Evolutionary conservation across 257 asterid genomes (phyloP).

Genomic region (Haberlea rhodopensis): DNA sequence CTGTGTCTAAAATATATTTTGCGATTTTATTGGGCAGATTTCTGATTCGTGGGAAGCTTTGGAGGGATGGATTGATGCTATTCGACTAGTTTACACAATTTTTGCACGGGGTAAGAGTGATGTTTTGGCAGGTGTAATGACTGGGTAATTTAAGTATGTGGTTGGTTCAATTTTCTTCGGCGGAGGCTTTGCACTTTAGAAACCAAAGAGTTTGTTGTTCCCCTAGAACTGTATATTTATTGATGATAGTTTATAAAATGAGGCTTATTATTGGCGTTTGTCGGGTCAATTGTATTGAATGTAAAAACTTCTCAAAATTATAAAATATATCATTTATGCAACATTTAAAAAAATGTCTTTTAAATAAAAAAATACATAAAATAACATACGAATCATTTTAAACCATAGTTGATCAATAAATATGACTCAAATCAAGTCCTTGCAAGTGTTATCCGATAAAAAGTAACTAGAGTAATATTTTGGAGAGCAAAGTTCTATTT

Average conservation of each 20-base stretch:
- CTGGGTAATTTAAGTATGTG: slow-evolving; percentile 47
- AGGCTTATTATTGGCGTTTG: slow-evolving; percentile 25
- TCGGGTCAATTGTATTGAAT: background rate
- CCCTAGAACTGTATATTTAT: slow-evolving; percentile 51
- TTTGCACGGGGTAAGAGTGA: slow-evolving; percentile 91
- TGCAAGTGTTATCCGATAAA: too few species aligned
- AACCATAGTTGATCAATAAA: too few species aligned
- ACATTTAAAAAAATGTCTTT: too few species aligned
- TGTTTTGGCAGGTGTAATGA: slow-evolving; percentile 91
- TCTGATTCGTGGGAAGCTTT: slow-evolving; percentile 98
- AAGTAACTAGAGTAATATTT: too few species aligned
- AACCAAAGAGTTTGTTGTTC: slow-evolving; percentile 28
- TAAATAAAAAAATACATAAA: too few species aligned
- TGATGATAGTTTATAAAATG: slow-evolving; percentile 32
- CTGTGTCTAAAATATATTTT: background rate
- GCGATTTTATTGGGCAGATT: slow-evolving; percentile 43
- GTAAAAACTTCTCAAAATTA: background rate
- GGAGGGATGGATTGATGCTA: slow-evolving; percentile 98
- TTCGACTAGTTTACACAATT: slow-evolving; percentile 89
- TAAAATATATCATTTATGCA: background rate
- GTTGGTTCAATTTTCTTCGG: slow-evolving; percentile 23
- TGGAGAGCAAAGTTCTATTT: too few species aligned
- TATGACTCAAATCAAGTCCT: too few species aligned
- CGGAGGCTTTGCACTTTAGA: slow-evolving; percentile 26
- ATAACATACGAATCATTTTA: too few species aligned